phyloP scores from a whole-genome alignment of 169 alveolate genomes.

The Amoebophrya sp. region DNA sequence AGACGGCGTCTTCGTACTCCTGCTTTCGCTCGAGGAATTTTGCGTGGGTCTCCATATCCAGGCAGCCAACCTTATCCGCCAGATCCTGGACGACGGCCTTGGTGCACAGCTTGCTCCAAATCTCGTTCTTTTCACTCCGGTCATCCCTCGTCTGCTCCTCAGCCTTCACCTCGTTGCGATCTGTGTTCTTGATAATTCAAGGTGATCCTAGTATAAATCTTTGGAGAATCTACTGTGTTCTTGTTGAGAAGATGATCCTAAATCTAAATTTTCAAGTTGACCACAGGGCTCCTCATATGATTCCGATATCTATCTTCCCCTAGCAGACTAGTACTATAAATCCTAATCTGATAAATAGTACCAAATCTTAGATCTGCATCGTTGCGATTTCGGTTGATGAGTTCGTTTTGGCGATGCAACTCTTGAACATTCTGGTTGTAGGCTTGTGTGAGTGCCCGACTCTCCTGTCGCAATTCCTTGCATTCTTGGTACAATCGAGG shows the following conservation, averaged over 20 bases:
- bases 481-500: conserved; percentile 8
- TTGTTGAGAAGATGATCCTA: no score
- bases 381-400: not conserved
- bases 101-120: not conserved
- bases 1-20: conserved; percentile 18
- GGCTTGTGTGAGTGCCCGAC: not conserved
- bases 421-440: not conserved
- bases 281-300: no score
- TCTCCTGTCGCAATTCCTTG: conserved; percentile 1
- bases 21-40: not conserved
- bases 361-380: no score
- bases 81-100: not conserved
- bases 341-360: no score
- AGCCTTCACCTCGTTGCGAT: not conserved
- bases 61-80: not conserved
- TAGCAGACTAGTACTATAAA: no score
- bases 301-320: no score
- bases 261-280: no score
- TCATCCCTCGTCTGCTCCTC: not conserved
- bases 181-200: no score
- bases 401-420: not conserved
- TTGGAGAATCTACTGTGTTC: no score
- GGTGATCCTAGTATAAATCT: no score
- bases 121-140: not conserved
- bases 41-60: conserved; percentile 4